These are phyloP conservation scores for Talaromyces sp. DNA, from an alignment of 2,329 filamentous ascomycete species.

Conservation along the genomic window DNA sequence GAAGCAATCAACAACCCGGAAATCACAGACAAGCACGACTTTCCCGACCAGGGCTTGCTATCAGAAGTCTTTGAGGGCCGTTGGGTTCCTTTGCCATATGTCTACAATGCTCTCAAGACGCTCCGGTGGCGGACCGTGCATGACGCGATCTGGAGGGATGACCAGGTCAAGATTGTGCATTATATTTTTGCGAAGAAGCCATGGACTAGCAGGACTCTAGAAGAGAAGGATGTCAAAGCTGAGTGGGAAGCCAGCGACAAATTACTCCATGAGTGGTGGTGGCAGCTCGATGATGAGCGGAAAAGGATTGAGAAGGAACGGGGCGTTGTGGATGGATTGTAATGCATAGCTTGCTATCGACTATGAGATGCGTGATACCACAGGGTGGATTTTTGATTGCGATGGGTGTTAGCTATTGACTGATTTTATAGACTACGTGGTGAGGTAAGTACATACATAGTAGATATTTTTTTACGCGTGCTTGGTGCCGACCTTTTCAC, in stretches of 20 bases:
- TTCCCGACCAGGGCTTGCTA: conserved; percentile 55
- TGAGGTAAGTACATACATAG: too few relatives aligned
- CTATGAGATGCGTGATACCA: too few relatives aligned
- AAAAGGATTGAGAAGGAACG: not conserved
- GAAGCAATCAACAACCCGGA: conserved; percentile 42
- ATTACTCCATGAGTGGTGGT: not conserved
- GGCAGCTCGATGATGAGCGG: not conserved
- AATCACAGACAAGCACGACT: conserved; percentile 48
- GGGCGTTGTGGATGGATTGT: not conserved
- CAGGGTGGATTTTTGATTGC: not conserved
- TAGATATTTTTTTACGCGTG: too few relatives aligned
- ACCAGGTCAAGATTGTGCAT: conserved; percentile 57
- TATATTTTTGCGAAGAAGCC: conserved; percentile 59
- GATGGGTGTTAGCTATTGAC: too few relatives aligned
- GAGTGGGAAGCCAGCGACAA: not conserved
- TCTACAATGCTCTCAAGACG: conserved; percentile 58
- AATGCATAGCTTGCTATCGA: too few relatives aligned
- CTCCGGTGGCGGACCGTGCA: conserved; percentile 52
- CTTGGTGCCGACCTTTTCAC: too few relatives aligned
- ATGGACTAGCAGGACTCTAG: conserved; percentile 46
- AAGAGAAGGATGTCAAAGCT: not conserved
- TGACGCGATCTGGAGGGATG: conserved; percentile 55
- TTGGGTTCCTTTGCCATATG: conserved; percentile 56
- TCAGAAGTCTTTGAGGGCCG: conserved; percentile 52
- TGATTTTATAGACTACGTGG: too few relatives aligned